phyloP scores from a whole-genome alignment of 495 filamentous ascomycete genomes.

The Aspergillus indologenus region DNA sequence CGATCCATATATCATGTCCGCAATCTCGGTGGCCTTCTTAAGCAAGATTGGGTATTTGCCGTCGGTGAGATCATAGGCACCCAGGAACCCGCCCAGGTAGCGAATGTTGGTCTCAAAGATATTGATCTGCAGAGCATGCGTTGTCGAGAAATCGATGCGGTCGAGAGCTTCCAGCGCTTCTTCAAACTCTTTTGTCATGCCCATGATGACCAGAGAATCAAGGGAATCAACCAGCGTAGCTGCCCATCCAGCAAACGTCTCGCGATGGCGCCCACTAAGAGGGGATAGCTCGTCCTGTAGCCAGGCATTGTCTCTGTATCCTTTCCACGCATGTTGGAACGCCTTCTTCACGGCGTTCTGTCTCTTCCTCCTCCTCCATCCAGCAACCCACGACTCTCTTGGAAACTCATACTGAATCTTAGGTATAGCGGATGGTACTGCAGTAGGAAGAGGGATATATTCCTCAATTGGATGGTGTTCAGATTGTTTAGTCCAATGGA shows the following conservation, averaged over 20 bases:
- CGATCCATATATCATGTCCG: slow-evolving; percentile 79
- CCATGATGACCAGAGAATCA: slow-evolving; percentile 65
- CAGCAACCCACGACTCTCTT: slow-evolving; percentile 35
- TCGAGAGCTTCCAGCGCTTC: slow-evolving; percentile 52
- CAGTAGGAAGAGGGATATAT: slow-evolving; percentile 48
- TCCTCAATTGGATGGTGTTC: slow-evolving; percentile 48
- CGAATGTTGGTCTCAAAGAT: slow-evolving; percentile 88
- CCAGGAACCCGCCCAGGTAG: slow-evolving; percentile 80
- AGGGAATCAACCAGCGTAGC: slow-evolving; percentile 59
- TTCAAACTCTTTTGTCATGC: slow-evolving; percentile 56
- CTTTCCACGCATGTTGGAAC: slow-evolving; percentile 70
- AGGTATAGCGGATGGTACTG: slow-evolving; percentile 40
- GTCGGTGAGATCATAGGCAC: slow-evolving; percentile 75
- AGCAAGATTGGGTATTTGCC: slow-evolving; percentile 66
- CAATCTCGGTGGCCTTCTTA: slow-evolving; percentile 82
- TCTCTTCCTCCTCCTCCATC: slow-evolving; percentile 40
- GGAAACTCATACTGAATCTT: slow-evolving; percentile 53
- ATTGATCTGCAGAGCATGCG: slow-evolving; percentile 55
- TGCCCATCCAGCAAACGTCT: slow-evolving; percentile 62
- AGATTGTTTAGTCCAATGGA: slow-evolving; percentile 43
- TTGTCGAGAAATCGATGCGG: slow-evolving; percentile 53
- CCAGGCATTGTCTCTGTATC: slow-evolving; percentile 77
- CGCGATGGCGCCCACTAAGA: slow-evolving; percentile 48
- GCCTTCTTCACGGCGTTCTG: slow-evolving; percentile 60
- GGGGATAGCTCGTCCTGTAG: slow-evolving; percentile 74